phyloP scores from a whole-genome alignment of 2,329 filamentous ascomycete genomes.

The Fusarium buharicum region DNA sequence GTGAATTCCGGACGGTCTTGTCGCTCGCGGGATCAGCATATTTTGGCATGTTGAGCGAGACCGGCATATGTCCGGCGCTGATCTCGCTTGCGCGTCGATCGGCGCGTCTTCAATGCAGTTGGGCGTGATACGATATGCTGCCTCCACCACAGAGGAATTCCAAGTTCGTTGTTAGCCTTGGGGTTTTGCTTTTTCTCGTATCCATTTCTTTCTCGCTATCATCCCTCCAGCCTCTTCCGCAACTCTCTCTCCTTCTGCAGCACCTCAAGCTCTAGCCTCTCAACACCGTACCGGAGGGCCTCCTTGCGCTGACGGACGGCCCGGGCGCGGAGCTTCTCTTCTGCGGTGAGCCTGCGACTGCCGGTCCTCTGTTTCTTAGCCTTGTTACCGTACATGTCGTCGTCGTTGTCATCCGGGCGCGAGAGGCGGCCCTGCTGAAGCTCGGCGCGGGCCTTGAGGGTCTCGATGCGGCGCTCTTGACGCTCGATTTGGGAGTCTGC shows the following conservation, averaged over 20 bases:
- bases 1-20: background rate
- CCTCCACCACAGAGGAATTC: background rate
- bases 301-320: slow-evolving; percentile 84
- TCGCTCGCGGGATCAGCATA: slow-evolving; percentile 26
- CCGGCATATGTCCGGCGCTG: slow-evolving; percentile 21
- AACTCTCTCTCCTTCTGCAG: slow-evolving; percentile 75
- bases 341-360: slow-evolving; percentile 60
- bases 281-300: slow-evolving; percentile 85
- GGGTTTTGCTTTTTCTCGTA: background rate
- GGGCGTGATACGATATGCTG: background rate
- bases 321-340: slow-evolving; percentile 62
- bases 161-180: background rate
- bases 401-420: slow-evolving; percentile 43
- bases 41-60: slow-evolving; percentile 11
- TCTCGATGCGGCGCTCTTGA: slow-evolving; percentile 83
- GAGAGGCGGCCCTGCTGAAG: slow-evolving; percentile 77
- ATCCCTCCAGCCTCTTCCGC: slow-evolving; percentile 59
- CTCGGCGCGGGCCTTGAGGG: slow-evolving; percentile 82
- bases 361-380: slow-evolving; percentile 40
- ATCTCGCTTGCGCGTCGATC: slow-evolving; percentile 34
- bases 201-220: slow-evolving; percentile 16
- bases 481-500: slow-evolving; percentile 87
- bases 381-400: slow-evolving; percentile 17
- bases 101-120: slow-evolving; percentile 4
- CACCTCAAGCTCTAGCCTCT: slow-evolving; percentile 86